phyloP scores from a whole-genome alignment of 2,329 filamentous ascomycete species.

The Corniculantispora saksenae region DNA sequence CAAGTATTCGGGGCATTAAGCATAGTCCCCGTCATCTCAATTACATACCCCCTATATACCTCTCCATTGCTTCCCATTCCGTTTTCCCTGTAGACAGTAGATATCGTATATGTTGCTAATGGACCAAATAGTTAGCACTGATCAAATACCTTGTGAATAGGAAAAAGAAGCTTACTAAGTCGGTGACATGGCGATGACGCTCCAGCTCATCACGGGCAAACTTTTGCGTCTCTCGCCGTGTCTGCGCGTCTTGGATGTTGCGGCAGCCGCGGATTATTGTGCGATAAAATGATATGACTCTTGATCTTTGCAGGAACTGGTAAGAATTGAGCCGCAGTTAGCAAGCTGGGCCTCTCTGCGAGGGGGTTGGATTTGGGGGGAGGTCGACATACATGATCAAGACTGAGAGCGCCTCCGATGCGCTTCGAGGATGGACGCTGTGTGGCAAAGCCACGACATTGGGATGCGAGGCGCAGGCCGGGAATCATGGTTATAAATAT shows the following conservation, averaged over 20 bases:
- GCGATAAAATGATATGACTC: slow-evolving; percentile 59
- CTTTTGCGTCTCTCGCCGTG: slow-evolving; percentile 55
- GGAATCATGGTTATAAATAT: not conserved
- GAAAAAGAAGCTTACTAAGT: slow-evolving; percentile 47
- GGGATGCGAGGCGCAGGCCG: not conserved
- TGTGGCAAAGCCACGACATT: slow-evolving; percentile 15
- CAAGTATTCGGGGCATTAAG: not conserved
- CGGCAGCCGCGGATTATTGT: slow-evolving; percentile 56
- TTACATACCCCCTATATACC: slow-evolving; percentile 43
- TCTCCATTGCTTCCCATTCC: slow-evolving; percentile 64
- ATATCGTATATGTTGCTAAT: slow-evolving; percentile 61
- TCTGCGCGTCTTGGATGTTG: slow-evolving; percentile 51
- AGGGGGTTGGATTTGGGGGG: not conserved
- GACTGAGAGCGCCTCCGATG: slow-evolving; percentile 46
- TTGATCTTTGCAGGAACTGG: slow-evolving; percentile 58
- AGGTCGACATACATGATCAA: slow-evolving; percentile 60
- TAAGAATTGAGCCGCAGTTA: not conserved
- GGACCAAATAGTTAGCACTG: not conserved
- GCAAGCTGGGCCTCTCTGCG: not conserved
- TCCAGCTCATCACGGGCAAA: slow-evolving; percentile 64
- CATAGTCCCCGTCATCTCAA: slow-evolving; percentile 11
- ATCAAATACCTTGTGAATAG: not conserved
- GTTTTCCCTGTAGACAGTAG: slow-evolving; percentile 65
- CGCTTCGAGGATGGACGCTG: slow-evolving; percentile 21
- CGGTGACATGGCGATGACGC: slow-evolving; percentile 56